phyloP scores from a whole-genome alignment of 768 basidiomycete genomes.

The Xerocomellus dryophilus region DNA sequence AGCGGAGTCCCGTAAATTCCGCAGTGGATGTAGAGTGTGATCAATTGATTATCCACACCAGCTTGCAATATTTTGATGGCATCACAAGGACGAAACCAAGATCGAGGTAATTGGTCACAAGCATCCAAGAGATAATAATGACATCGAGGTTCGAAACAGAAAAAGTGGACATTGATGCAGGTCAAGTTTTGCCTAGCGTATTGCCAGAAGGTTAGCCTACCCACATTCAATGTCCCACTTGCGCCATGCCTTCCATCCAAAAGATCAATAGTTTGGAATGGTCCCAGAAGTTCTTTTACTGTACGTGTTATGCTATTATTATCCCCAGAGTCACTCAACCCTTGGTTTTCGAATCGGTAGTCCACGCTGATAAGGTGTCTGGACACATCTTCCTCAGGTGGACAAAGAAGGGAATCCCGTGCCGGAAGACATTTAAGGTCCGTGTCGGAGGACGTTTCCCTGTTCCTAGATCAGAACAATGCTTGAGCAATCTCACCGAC shows the following conservation, averaged over 20 bases:
- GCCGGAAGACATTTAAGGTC: too few species aligned
- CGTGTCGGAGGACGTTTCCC: background rate
- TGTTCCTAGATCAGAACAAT: constrained; percentile 42
- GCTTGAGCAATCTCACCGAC: constrained; percentile 50
- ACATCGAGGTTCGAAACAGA: constrained; percentile 5
- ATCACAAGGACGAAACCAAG: constrained; percentile 3
- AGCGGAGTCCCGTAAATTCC: background rate
- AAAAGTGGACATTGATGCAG: background rate
- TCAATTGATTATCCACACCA: background rate
- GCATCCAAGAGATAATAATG: background rate
- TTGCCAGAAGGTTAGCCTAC: background rate
- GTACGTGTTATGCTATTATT: constrained; percentile 1
- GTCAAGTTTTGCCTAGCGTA: background rate
- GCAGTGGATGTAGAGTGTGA: background rate
- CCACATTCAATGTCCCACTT: background rate
- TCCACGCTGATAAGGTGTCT: constrained; percentile 55
- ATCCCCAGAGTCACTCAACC: background rate
- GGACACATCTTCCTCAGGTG: constrained; percentile 60
- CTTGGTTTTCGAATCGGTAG: constrained; percentile 26
- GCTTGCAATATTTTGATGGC: background rate
- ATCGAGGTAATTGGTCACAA: background rate
- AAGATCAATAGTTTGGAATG: constrained; percentile 53
- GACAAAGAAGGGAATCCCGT: too few species aligned
- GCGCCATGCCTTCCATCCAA: constrained; percentile 46
- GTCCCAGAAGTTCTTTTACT: constrained; percentile 22